Percentiles rank a stretch among this genome's conserved stretches.
Conservation (phyloP, 1,284 basidiomycete genomes). For the Mrakiaceae sp. region DNA sequence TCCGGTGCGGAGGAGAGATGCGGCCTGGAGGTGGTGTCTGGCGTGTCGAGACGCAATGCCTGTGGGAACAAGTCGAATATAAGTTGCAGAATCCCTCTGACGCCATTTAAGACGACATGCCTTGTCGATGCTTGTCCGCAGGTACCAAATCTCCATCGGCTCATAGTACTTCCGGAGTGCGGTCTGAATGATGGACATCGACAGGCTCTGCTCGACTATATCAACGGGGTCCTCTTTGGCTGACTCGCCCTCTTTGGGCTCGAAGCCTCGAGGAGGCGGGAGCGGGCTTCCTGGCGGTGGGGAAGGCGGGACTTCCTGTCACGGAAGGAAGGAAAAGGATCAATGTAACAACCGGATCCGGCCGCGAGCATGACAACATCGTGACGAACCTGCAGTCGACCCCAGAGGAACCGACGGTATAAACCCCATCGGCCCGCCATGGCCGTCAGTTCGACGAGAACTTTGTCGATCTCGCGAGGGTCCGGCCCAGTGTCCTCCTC, state of each 20-base stretch:
- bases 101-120: conserved; percentile 34
- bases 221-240: neutral
- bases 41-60: conserved; percentile 48
- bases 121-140: conserved; percentile 77
- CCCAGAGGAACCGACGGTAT: conserved; percentile 75
- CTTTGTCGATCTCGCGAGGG: conserved; percentile 77
- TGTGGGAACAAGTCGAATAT: conserved; percentile 25
- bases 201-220: conserved; percentile 1
- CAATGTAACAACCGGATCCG: neutral
- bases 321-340: neutral
- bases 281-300: neutral
- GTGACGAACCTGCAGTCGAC: conserved; percentile 48
- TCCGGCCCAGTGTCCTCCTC: conserved; percentile 59
- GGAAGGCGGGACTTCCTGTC: conserved; percentile 3
- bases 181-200: conserved; percentile 48
- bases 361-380: too few relatives aligned
- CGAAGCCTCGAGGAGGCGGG: neutral
- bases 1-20: conserved; percentile 58
- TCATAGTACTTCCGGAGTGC: conserved; percentile 66
- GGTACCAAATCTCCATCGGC: conserved; percentile 87
- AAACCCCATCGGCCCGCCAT: conserved; percentile 87
- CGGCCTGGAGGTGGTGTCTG: conserved; percentile 50
- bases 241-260: neutral
- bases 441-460: conserved; percentile 71
- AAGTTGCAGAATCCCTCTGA: conserved; percentile 58